Percentiles rank a stretch among this genome's conserved stretches.
Conservation (phyloP, 2,329 filamentous ascomycete genomes). For the Pyrenophora teres region DNA sequence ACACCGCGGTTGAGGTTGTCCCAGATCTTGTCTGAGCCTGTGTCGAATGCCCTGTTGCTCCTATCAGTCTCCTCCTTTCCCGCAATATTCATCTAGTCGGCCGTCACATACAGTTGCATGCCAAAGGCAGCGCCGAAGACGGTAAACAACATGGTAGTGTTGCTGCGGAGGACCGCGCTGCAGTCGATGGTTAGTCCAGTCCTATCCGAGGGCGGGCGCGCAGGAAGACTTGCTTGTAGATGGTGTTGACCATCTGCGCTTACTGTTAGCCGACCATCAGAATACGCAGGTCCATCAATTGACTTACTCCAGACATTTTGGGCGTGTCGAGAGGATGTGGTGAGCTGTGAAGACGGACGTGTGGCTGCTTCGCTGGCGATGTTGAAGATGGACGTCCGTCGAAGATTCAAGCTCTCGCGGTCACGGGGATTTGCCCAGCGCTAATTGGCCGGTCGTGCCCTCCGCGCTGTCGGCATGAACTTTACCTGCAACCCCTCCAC, state of each 20-base stretch:
- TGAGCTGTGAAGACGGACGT: slow-evolving; percentile 29
- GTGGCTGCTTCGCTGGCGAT: slow-evolving; percentile 32
- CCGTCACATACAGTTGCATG: slow-evolving; percentile 82
- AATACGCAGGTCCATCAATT: slow-evolving; percentile 27
- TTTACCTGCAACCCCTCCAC: slow-evolving; percentile 17
- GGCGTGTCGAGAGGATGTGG: slow-evolving; percentile 26
- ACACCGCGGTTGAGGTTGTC: slow-evolving; percentile 89
- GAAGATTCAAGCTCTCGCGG: slow-evolving; percentile 28
- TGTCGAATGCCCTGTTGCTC: slow-evolving; percentile 75
- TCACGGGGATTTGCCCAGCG: slow-evolving; percentile 25
- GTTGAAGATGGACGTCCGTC: slow-evolving; percentile 26
- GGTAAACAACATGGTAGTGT: slow-evolving; percentile 82
- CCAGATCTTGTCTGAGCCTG: slow-evolving; percentile 82
- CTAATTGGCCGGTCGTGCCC: slow-evolving; percentile 35
- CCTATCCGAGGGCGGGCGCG: slow-evolving; percentile 18
- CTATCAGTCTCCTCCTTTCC: slow-evolving; percentile 26
- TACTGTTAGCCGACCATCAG: slow-evolving; percentile 30
- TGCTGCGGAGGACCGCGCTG: slow-evolving; percentile 84
- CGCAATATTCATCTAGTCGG: not conserved
- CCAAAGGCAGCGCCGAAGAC: slow-evolving; percentile 89
- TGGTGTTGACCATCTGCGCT: slow-evolving; percentile 55
- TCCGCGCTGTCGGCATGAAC: slow-evolving; percentile 11
- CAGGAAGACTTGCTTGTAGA: slow-evolving; percentile 58
- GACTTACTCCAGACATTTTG: slow-evolving; percentile 66
- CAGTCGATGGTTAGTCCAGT: slow-evolving; percentile 38